Evolutionary conservation across 106 monocot species (phyloP).

Genomic region (Agapanthus africanus): DNA sequence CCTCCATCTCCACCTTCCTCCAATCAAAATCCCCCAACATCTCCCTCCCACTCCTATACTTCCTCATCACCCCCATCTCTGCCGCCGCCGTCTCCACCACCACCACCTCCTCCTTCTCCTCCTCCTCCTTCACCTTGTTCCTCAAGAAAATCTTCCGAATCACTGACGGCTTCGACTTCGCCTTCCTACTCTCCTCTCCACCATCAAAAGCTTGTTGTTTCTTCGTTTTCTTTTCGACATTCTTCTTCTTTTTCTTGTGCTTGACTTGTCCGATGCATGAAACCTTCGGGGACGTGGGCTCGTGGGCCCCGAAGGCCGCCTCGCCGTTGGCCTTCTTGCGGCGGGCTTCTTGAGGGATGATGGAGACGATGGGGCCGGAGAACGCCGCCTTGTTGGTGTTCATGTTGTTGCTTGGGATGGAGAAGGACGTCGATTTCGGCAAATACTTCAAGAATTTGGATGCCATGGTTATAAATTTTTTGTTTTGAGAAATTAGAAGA

Average conservation of each 20-base stretch:
- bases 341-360: constrained; percentile 23
- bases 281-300: constrained; percentile 73
- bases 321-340: constrained; percentile 15
- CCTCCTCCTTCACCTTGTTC: neutral
- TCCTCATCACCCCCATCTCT: constrained; percentile 28
- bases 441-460: neutral
- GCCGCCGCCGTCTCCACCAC: neutral
- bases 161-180: neutral
- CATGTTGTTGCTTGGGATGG: neutral
- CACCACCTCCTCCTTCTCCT: too few species aligned
- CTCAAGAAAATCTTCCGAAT: neutral
- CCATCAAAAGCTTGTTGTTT: neutral
- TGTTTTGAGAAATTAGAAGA: too few species aligned
- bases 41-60: constrained; percentile 37
- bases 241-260: constrained; percentile 30
- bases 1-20: constrained; percentile 27
- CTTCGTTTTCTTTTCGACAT: neutral
- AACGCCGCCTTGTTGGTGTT: constrained; percentile 14
- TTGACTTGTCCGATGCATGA: constrained; percentile 89
- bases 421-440: constrained; percentile 8
- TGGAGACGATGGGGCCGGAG: constrained; percentile 41
- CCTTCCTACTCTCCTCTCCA: neutral
- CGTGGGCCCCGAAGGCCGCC: constrained; percentile 9
- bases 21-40: constrained; percentile 39
- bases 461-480: too few species aligned